Evolutionary conservation across 2,329 filamentous ascomycete genomes (phyloP).

Genomic region (Xylaria sp.): DNA sequence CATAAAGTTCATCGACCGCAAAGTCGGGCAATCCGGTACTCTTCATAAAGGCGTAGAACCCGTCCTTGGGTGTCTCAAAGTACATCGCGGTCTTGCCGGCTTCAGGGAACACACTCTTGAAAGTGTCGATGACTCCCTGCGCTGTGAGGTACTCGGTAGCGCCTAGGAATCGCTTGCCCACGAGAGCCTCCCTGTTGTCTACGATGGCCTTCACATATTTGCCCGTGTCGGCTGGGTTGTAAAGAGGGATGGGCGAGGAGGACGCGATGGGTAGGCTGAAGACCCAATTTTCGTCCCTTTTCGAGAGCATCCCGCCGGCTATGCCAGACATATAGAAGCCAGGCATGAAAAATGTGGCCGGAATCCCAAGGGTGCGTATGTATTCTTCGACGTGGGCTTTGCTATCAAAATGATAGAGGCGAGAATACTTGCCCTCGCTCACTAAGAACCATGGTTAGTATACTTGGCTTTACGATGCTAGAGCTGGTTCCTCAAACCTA

Average conservation of each 20-base stretch:
- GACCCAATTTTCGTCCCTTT: constrained; percentile 50
- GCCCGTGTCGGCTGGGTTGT: constrained; percentile 53
- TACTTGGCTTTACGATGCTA: background rate
- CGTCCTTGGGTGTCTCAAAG: constrained; percentile 53
- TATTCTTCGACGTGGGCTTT: constrained; percentile 68
- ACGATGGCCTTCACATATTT: constrained; percentile 55
- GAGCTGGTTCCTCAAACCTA: constrained; percentile 43
- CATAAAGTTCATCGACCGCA: constrained; percentile 60
- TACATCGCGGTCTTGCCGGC: constrained; percentile 53
- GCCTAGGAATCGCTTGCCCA: constrained; percentile 57
- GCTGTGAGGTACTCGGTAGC: constrained; percentile 57
- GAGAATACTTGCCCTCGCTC: constrained; percentile 53
- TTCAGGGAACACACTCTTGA: constrained; percentile 54
- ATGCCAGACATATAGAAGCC: constrained; percentile 67
- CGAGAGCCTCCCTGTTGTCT: constrained; percentile 50
- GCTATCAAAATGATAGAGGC: constrained; percentile 65
- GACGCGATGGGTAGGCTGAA: constrained; percentile 50
- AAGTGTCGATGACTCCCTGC: constrained; percentile 53
- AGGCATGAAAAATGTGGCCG: constrained; percentile 63
- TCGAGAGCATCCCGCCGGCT: constrained; percentile 47
- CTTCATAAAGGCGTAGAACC: constrained; percentile 55
- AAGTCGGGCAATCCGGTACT: constrained; percentile 53
- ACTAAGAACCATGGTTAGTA: constrained; percentile 45
- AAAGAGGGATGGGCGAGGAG: constrained; percentile 51
- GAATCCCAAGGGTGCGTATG: constrained; percentile 59